Evolutionary conservation across 2,329 filamentous ascomycete genomes (phyloP).

Genomic region (Chaetoscypha palmicola): DNA sequence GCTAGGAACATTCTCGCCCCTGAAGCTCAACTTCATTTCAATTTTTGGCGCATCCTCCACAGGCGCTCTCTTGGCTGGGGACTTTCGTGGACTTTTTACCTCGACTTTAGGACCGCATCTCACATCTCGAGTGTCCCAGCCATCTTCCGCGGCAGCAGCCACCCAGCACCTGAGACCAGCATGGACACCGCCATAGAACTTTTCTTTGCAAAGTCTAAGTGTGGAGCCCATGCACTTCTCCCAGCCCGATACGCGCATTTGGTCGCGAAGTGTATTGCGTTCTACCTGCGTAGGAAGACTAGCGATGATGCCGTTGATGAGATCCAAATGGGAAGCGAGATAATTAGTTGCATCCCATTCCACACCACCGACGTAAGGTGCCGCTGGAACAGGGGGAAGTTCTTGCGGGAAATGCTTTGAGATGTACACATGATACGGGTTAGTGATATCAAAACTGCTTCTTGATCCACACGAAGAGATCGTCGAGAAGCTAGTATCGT

Average conservation of each 20-base stretch:
- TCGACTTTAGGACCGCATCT: slow-evolving; percentile 58
- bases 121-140: slow-evolving; percentile 78
- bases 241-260: slow-evolving; percentile 78
- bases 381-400: slow-evolving; percentile 83
- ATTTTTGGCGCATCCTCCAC: slow-evolving; percentile 25
- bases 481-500: slow-evolving; percentile 25
- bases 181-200: slow-evolving; percentile 91
- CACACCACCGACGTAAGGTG: slow-evolving; percentile 92
- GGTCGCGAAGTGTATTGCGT: slow-evolving; percentile 70
- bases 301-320: slow-evolving; percentile 84
- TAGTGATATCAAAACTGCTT: slow-evolving; percentile 29
- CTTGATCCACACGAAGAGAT: slow-evolving; percentile 19
- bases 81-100: slow-evolving; percentile 41
- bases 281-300: slow-evolving; percentile 63
- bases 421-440: slow-evolving; percentile 54
- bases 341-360: slow-evolving; percentile 99
- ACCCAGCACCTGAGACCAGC: slow-evolving; percentile 87
- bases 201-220: slow-evolving; percentile 89
- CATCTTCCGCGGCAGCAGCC: slow-evolving; percentile 76
- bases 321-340: slow-evolving; percentile 82
- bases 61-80: slow-evolving; percentile 17
- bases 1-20: slow-evolving; percentile 7
- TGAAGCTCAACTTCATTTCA: slow-evolving; percentile 28
- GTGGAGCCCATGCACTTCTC: slow-evolving; percentile 83
- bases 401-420: slow-evolving; percentile 72